phyloP scores from a whole-genome alignment of 345 rosid species.

The Eucalyptus cloeziana region DNA sequence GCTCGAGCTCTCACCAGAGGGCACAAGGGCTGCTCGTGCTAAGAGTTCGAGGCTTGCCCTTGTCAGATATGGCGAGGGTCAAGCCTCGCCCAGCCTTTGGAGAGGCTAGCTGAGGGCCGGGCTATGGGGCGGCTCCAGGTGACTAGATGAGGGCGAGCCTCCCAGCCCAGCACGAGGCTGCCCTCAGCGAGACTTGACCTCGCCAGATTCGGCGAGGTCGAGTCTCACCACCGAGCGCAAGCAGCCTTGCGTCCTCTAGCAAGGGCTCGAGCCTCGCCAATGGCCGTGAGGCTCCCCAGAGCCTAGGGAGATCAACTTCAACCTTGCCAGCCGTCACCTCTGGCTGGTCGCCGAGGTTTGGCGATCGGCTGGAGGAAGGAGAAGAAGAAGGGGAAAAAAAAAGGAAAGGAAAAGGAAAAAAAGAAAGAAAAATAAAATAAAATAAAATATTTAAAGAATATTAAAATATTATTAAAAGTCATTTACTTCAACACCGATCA shows the following conservation, averaged over 20 bases:
- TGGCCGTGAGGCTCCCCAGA: fast-evolving
- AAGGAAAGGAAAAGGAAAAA: fast-evolving
- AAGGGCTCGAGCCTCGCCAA: fast-evolving
- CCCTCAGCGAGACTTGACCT: too few relatives aligned
- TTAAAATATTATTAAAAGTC: too few relatives aligned
- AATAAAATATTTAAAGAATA: fast-evolving
- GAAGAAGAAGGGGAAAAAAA: fast-evolving
- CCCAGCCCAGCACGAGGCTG: fast-evolving
- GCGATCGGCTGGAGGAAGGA: too few relatives aligned
- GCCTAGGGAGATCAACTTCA: fast-evolving
- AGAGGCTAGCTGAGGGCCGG: fast-evolving
- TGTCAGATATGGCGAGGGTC: fast-evolving
- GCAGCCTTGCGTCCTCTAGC: fast-evolving
- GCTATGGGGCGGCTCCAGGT: fast-evolving
- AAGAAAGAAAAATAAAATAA: too few relatives aligned
- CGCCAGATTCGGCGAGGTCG: fast-evolving
- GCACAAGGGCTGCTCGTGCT: fast-evolving
- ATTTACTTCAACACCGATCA: fast-evolving
- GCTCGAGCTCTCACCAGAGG: fast-evolving
- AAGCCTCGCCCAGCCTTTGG: fast-evolving
- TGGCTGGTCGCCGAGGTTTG: fast-evolving
- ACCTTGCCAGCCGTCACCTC: fast-evolving
- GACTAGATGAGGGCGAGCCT: fast-evolving
- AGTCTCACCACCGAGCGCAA: fast-evolving
- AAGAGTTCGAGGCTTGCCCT: fast-evolving